Base-by-base conservation (phyloP, 176 grass and related monocot species). In the Rhynchospora pubera region DNA sequence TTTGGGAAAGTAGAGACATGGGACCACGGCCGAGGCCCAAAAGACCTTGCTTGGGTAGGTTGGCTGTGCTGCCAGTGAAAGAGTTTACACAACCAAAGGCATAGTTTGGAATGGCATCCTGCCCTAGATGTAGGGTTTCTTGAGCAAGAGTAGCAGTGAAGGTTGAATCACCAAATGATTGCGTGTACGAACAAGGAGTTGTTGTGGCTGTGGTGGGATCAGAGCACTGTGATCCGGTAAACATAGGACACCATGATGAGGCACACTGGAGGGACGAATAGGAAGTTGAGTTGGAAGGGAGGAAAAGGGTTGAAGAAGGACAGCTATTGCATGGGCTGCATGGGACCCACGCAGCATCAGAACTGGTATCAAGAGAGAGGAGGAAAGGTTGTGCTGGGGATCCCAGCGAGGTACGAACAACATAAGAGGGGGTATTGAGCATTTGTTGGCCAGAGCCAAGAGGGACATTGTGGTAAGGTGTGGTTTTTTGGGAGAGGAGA, bases 351-450 rank as follows among this genome's bases (percentile, higher is more conserved):
- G 95, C 88, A 80, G 88, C 90, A 75, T 97, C 95, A 42, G 95
- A 91, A 87, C 95, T 91, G 86, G 92, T 97, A 92, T 97, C 95
- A 7, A 97, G 88, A 21, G 90, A 85, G 2, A 97, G 92, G 22
- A 91, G 90, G 34, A 92, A 44, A 69, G 64, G 80, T 81, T 97
- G 95, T 24, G 75, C 81, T 1, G 95, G 95, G 10, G 90, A 88
- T 15, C 95, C 95, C 5, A 97, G 80, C 13, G 81, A 84, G 9
- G 92, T 84, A 72, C 95, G 92, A 30, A 97, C 67, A 26, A 97
- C 92, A 81, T 97, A 94, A 39, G 95, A 97, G 2, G 92, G 89
- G 3, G 95, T 89, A 4, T 91, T 78, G 26, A 89, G 32, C 66
- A 86, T 64, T 65, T 89, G 84, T 86, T 97, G 95, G 30, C 95